Percentiles rank a stretch among this genome's conserved stretches.
phyloP scores from a whole-genome alignment of 2,329 filamentous ascomycete genomes.

The Trichoderma brevicompactum region DNA sequence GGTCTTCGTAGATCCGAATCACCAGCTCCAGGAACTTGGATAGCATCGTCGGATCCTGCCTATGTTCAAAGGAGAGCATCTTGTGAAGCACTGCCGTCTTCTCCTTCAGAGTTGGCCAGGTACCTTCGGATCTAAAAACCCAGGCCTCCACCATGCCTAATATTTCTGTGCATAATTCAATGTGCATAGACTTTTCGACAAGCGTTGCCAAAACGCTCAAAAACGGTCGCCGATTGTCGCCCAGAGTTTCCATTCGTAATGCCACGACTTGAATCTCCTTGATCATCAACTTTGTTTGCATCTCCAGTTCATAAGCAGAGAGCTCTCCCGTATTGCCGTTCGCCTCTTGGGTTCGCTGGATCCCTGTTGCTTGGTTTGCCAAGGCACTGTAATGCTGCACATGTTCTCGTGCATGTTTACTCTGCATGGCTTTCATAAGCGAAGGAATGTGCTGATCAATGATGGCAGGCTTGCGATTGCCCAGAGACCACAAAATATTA shows the following conservation, averaged over 20 bases:
- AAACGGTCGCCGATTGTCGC: conserved; percentile 89
- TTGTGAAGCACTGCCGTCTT: conserved; percentile 99
- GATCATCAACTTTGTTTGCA: conserved; percentile 89
- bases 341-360: conserved; percentile 57
- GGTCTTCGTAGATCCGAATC: conserved; percentile 97
- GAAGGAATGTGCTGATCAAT: conserved; percentile 87
- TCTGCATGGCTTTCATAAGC: conserved; percentile 91
- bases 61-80: conserved; percentile 93
- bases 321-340: conserved; percentile 60
- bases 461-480: conserved; percentile 79
- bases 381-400: conserved; percentile 73
- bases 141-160: conserved; percentile 91
- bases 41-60: conserved; percentile 80
- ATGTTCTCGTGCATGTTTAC: conserved; percentile 91
- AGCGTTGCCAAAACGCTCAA: conserved; percentile 92
- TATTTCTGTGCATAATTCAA: conserved; percentile 86
- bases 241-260: conserved; percentile 87
- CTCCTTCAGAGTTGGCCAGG: conserved; percentile 96
- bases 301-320: conserved; percentile 77
- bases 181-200: conserved; percentile 91
- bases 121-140: conserved; percentile 94
- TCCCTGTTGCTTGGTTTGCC: conserved; percentile 54
- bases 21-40: conserved; percentile 95
- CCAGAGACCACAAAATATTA: conserved; percentile 91
- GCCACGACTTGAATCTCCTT: conserved; percentile 95